Evolutionary conservation across 1,284 basidiomycete species (phyloP), one percentile per base, ranked within the genome.

Genomic region (Trichosporon ovoides): DNA sequence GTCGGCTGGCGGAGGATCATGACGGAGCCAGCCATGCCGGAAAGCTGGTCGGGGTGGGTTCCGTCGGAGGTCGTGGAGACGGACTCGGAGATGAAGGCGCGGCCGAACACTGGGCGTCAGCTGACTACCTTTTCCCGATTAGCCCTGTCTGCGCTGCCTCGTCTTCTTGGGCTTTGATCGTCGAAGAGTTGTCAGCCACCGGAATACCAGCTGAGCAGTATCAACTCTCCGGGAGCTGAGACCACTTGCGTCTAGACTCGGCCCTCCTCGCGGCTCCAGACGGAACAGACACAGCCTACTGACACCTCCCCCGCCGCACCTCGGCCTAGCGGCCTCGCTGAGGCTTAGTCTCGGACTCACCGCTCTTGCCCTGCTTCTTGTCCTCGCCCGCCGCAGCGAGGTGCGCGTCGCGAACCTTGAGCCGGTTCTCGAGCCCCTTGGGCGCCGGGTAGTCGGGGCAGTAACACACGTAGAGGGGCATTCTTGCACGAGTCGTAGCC

Each of bases 391-490:
- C 50, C 5, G 34, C 55, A 9, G 31, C 66, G 34, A 73, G 63
- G 58, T 75, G 74, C 14, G 63, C 65, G 0, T 67, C 62, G 22
- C 74, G 62, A 33, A 71, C 72, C n/a, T 60, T 59, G n/a, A 71
- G 57, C 19, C 74, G 60, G 56, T 68, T 62, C 51, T 70, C 64
- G 34, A 76, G 65, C 33, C 63, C 60, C 59, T 74, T 63, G n/a
- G n/a, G n/a, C n/a, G n/a, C n/a, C 9, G 73, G 69, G 62, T 74
- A 68, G 64, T 76, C 74, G 22, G 74, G 73, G 56, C 70, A 71
- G 67, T 71, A 73, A 59, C 58, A 60, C 37, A 73, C 22, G 65
- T 66, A 73, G 33, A 66, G 58, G 12, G 71, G 71, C 71, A 73
- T 73, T 35, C 28, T 19, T 51, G 53, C 13, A 16, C 28, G 16